Evolutionary conservation across 2,329 filamentous ascomycete species (phyloP), one percentile per base, ranked within the genome.

Genomic region (Canariomyces notabilis): DNA sequence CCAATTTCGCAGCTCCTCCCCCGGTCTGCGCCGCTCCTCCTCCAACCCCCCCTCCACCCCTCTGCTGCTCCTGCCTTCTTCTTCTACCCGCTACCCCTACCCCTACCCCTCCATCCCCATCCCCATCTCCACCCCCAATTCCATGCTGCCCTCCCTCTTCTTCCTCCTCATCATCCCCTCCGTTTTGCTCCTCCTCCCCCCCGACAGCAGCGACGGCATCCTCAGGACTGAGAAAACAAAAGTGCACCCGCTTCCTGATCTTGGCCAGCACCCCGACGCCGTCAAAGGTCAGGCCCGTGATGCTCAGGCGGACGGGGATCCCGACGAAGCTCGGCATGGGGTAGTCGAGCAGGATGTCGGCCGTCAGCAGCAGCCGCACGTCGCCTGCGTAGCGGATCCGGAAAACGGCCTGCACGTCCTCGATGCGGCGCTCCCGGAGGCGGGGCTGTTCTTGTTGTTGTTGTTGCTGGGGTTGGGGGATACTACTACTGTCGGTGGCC

Each of bases 321-420:
- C 90, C 89, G 2, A 97, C 91, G 61, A 98, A 98, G 70, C 88
- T 95, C 33, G 90, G 90, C 88, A 97, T 97, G 1, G 93, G 93
- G 64, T 98, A 98, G 67, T 98, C 93, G 26, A 98, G 82, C 23
- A 97, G 74, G 34, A 98, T 95, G 67, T 97, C 90, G 1, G 93
- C 90, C 19, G 93, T 97, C 40, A 98, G 74, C 51, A 89, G 88
- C 47, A 98, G 77, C 55, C 83, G 83, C 48, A 98, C 77, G 61
- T 96, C 86, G 23, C 93, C 93, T 2, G 84, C 80, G 66, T 98
- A 98, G 46, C 82, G 83, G 50, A 95, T 90, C 55, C 90, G 85
- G 60, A 94, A 91, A 5, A 97, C 86, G 39, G 95, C 86, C 65
- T 98, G 93, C 43, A 96, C 76, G 61, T 98, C 93, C 54, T 95